phyloP scores from a whole-genome alignment of 208 protist species.

The Leishmania turanica region DNA sequence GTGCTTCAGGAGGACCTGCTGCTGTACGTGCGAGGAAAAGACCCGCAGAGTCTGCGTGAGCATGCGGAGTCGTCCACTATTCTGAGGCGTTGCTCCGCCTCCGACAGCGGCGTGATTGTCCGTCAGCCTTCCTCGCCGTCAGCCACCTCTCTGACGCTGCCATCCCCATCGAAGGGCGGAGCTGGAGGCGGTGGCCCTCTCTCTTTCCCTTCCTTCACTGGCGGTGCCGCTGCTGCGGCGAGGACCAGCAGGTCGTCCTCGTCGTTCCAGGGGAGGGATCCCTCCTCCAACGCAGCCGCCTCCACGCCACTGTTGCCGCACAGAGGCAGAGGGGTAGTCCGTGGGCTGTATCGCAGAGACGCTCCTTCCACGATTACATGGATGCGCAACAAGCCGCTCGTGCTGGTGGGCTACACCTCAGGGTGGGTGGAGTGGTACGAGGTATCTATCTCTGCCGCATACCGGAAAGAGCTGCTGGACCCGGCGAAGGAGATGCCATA shows the following conservation, averaged over 20 bases:
- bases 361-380: slow-evolving; percentile 84
- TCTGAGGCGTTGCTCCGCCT: background rate
- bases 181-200: background rate
- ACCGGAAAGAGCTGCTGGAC: slow-evolving; percentile 30
- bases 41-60: slow-evolving; percentile 35
- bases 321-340: background rate
- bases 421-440: slow-evolving; percentile 81
- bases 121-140: background rate
- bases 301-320: background rate
- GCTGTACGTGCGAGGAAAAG: slow-evolving; percentile 48
- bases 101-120: background rate
- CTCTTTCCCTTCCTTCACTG: slow-evolving; percentile 1
- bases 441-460: slow-evolving; percentile 43
- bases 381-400: slow-evolving; percentile 80
- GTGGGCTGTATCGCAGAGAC: slow-evolving; percentile 5
- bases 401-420: slow-evolving; percentile 74
- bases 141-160: background rate
- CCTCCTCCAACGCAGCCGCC: background rate
- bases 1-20: slow-evolving; percentile 40
- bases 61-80: background rate
- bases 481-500: slow-evolving; percentile 27
- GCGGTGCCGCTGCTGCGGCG: background rate
- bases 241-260: background rate
- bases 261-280: background rate
- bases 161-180: background rate